Evolutionary conservation across 2,329 filamentous ascomycete species (phyloP).

Genomic region (Metarhizium anisopliae): DNA sequence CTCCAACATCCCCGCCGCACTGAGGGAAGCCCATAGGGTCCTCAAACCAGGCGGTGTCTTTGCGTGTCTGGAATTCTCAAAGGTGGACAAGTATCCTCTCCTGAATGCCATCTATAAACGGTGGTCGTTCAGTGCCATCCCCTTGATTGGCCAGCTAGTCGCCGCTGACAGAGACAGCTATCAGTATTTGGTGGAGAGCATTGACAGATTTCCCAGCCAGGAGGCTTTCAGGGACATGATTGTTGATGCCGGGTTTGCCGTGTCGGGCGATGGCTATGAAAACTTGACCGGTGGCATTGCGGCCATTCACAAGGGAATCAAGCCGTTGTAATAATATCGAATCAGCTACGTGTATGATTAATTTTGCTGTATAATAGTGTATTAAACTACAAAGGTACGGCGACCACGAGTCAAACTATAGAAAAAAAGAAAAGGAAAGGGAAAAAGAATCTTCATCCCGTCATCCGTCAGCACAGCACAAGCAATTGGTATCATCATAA

Average conservation of each 20-base stretch:
- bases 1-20: slow-evolving; percentile 75
- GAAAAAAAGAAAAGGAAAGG: too few relatives aligned
- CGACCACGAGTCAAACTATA: neutral
- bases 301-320: slow-evolving; percentile 93
- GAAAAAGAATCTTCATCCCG: too few relatives aligned
- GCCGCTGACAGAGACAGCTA: slow-evolving; percentile 93
- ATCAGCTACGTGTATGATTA: neutral
- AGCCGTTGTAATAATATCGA: slow-evolving; percentile 43
- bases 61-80: slow-evolving; percentile 91
- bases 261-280: slow-evolving; percentile 78
- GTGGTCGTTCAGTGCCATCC: slow-evolving; percentile 93
- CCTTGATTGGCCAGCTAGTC: slow-evolving; percentile 88
- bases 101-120: slow-evolving; percentile 85
- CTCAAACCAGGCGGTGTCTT: slow-evolving; percentile 93
- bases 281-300: slow-evolving; percentile 88
- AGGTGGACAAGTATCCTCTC: slow-evolving; percentile 63
- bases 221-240: slow-evolving; percentile 79
- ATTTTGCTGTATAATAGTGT: neutral
- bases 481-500: neutral
- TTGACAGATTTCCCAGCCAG: slow-evolving; percentile 86
- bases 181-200: slow-evolving; percentile 97
- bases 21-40: slow-evolving; percentile 77
- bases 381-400: slow-evolving; percentile 14
- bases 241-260: slow-evolving; percentile 70
- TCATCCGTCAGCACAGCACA: neutral